A percentile compares a stretch with the other conserved stretches of the same genome.
These are phyloP conservation scores for Rhizopus stolonifer DNA, from an alignment of 371 early-diverging fungal species.

Conservation along the genomic window DNA sequence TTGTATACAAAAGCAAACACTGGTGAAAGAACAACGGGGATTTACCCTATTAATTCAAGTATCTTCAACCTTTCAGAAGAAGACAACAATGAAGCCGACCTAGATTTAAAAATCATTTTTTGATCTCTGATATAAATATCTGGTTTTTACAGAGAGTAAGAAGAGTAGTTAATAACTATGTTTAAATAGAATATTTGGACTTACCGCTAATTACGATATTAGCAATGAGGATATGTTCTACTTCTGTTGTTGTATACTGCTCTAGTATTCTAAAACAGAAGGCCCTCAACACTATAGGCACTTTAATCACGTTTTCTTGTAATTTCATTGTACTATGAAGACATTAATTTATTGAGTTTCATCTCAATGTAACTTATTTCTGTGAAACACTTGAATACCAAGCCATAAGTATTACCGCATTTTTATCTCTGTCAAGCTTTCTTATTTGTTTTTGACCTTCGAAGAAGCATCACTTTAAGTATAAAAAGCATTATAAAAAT, in stretches of 20 bases:
- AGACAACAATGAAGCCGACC: constrained; percentile 4
- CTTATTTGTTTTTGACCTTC: constrained; percentile 1
- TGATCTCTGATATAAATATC: constrained; percentile 11
- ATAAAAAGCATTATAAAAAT: background rate
- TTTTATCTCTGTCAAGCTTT: constrained; percentile 1
- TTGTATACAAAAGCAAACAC: constrained; percentile 8
- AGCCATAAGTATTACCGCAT: constrained; percentile 1
- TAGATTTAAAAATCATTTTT: constrained; percentile 7
- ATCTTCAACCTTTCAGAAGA: constrained; percentile 8
- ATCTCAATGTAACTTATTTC: constrained; percentile 8
- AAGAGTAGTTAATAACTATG: too few relatives aligned
- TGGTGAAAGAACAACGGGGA: background rate
- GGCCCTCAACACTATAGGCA: constrained; percentile 5
- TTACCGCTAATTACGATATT: constrained; percentile 7
- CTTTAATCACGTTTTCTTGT: constrained; percentile 4
- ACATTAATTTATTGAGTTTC: constrained; percentile 5
- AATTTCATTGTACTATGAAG: constrained; percentile 9
- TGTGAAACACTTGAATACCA: constrained; percentile 1
- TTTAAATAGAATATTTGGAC: background rate
- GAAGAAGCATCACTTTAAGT: constrained; percentile 2
- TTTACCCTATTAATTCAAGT: constrained; percentile 6
- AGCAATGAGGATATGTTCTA: constrained; percentile 2
- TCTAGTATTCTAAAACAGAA: constrained; percentile 3
- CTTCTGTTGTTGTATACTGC: constrained; percentile 1
- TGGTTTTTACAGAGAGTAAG: constrained; percentile 4